Conservation (phyloP, 192 early-diverging fungal genomes). For the Backusella tuberculispora region DNA sequence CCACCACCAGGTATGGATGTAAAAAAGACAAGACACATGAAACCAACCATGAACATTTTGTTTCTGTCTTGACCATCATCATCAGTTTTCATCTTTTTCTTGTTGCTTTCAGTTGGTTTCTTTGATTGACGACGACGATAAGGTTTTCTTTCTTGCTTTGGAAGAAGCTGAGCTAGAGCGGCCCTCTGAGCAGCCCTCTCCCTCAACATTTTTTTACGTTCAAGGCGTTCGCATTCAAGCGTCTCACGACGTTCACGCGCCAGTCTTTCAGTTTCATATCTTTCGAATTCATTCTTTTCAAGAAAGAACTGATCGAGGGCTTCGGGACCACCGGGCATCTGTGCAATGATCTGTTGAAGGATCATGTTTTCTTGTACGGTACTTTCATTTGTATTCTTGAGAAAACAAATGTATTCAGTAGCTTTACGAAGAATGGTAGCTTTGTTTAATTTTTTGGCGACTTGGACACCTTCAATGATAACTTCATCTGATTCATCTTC, state of each 20-base stretch:
- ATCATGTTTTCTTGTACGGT: conserved; percentile 51
- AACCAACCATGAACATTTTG: conserved; percentile 50
- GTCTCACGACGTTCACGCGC: conserved; percentile 3
- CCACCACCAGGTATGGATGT: background rate
- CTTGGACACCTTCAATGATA: conserved; percentile 82
- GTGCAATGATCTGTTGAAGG: conserved; percentile 48
- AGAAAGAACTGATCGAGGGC: conserved; percentile 26
- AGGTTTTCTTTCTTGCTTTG: conserved; percentile 19
- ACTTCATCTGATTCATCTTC: conserved; percentile 43
- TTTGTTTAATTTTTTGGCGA: conserved; percentile 89
- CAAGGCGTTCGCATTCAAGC: conserved; percentile 7
- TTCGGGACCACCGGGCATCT: conserved; percentile 54
- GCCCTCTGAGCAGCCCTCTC: conserved; percentile 28
- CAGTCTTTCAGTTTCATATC: conserved; percentile 14
- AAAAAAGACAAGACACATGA: conserved; percentile 50
- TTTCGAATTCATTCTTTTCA: conserved; percentile 26
- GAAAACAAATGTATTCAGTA: conserved; percentile 85
- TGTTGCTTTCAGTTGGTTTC: background rate
- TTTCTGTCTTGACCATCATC: background rate
- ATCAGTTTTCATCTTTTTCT: background rate
- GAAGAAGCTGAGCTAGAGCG: conserved; percentile 24
- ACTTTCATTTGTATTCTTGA: conserved; percentile 48
- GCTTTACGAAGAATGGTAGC: conserved; percentile 90
- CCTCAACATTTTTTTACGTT: conserved; percentile 9
- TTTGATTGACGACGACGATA: conserved; percentile 30